Percentiles rank a stretch among this genome's conserved stretches.
Evolutionary conservation across 2,329 filamentous ascomycete species (phyloP).

Genomic region (Colletotrichum endophyticum): DNA sequence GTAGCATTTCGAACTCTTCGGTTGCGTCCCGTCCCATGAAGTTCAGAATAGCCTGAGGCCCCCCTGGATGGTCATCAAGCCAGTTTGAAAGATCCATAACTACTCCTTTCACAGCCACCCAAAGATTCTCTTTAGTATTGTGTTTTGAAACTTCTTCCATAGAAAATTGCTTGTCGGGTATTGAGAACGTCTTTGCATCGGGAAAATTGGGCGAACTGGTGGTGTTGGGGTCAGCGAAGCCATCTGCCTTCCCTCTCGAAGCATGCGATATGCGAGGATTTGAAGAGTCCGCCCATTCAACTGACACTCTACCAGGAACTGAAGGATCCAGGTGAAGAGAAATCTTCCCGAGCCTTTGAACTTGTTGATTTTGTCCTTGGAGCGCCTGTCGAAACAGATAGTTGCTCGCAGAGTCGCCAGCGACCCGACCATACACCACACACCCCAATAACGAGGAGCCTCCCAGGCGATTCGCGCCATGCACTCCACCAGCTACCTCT

Average conservation of each 20-base stretch:
- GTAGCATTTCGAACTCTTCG: constrained; percentile 97
- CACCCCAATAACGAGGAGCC: constrained; percentile 96
- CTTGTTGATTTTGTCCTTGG: constrained; percentile 66
- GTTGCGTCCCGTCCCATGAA: constrained; percentile 98
- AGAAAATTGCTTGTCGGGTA: constrained; percentile 90
- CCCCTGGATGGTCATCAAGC: constrained; percentile 97
- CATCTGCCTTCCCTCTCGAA: constrained; percentile 48
- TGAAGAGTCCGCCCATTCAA: constrained; percentile 77
- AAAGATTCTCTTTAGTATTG: constrained; percentile 97
- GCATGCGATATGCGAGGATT: constrained; percentile 47
- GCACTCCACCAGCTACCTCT: constrained; percentile 96
- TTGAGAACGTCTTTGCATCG: constrained; percentile 75
- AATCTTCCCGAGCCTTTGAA: constrained; percentile 91
- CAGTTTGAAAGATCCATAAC: constrained; percentile 95
- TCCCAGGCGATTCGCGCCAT: constrained; percentile 97
- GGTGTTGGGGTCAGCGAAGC: constrained; percentile 39
- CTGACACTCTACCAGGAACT: constrained; percentile 87
- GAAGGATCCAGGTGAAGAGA: constrained; percentile 96
- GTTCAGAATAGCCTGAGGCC: constrained; percentile 95
- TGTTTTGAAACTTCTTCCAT: constrained; percentile 98
- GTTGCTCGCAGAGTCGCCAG: constrained; percentile 92
- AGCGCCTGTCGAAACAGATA: constrained; percentile 96
- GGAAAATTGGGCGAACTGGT: constrained; percentile 51
- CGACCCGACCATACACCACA: constrained; percentile 97
- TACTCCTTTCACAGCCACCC: constrained; percentile 98